phyloP scores from a whole-genome alignment of 108 stramenopile species.

The Nitzschia sp. region DNA sequence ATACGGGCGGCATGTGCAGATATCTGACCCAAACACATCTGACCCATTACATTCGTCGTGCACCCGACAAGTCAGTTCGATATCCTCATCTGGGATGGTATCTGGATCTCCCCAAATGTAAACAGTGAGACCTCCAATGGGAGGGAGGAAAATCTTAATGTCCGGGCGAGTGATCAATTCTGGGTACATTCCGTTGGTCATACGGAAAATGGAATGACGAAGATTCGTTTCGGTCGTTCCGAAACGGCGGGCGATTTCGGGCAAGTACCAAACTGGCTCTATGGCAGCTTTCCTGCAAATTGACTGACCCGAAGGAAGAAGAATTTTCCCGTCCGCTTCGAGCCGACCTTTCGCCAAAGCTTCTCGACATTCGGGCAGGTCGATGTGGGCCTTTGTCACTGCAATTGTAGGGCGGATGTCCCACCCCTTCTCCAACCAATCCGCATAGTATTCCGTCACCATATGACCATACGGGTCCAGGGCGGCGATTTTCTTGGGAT shows the following conservation, averaged over 20 bases:
- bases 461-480: slow-evolving; percentile 98
- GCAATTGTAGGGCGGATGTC: slow-evolving; percentile 99
- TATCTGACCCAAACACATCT: slow-evolving; percentile 98
- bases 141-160: slow-evolving; percentile 97
- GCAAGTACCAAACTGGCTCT: slow-evolving; percentile 99
- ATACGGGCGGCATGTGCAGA: slow-evolving; percentile 98
- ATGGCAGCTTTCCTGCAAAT: slow-evolving; percentile 97
- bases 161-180: slow-evolving; percentile 97
- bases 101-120: slow-evolving; percentile 99
- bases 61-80: slow-evolving; percentile 94
- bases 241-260: slow-evolving; percentile 97
- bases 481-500: slow-evolving; percentile 93
- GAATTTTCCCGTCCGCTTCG: slow-evolving; percentile 90
- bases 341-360: slow-evolving; percentile 86
- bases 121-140: slow-evolving; percentile 98
- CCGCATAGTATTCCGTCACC: slow-evolving; percentile 71
- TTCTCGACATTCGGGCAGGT: slow-evolving; percentile 95
- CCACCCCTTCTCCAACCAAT: slow-evolving; percentile 95
- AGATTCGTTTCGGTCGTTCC: slow-evolving; percentile 88
- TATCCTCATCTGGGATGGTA: slow-evolving; percentile 96
- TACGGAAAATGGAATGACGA: slow-evolving; percentile 94
- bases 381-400: slow-evolving; percentile 99
- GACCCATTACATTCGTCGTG: slow-evolving; percentile 99
- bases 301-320: slow-evolving; percentile 88
- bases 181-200: slow-evolving; percentile 99